phyloP scores from a whole-genome alignment of 352 stramenopile species.

The Globisporangium paroecandrum region DNA sequence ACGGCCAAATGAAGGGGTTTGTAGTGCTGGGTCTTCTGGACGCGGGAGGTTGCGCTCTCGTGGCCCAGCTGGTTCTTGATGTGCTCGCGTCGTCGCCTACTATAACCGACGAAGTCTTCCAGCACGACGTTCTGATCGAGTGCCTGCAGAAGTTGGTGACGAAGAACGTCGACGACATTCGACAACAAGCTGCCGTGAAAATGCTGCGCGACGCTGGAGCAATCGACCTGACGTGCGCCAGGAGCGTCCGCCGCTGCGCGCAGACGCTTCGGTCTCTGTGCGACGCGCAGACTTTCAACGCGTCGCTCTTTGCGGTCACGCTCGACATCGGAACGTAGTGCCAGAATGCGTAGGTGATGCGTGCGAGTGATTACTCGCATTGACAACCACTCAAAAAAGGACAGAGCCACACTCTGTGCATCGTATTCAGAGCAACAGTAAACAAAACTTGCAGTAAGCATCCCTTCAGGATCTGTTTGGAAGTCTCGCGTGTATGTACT shows the following conservation, averaged over 20 bases:
- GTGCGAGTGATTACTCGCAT: too few relatives aligned
- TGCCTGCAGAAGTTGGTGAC: slow-evolving; percentile 44
- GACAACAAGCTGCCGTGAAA: slow-evolving; percentile 50
- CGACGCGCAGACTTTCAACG: slow-evolving; percentile 34
- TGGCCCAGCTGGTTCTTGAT: slow-evolving; percentile 30
- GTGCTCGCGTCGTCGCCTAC: slow-evolving; percentile 16
- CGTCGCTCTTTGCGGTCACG: slow-evolving; percentile 56
- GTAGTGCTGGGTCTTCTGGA: slow-evolving; percentile 44
- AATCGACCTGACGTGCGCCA: slow-evolving; percentile 21
- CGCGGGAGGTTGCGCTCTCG: slow-evolving; percentile 30
- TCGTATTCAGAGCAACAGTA: neutral
- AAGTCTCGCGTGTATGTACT: neutral
- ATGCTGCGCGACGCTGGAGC: slow-evolving; percentile 45
- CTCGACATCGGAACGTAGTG: slow-evolving; percentile 33
- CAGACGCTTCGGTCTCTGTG: slow-evolving; percentile 30
- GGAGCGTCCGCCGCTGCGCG: slow-evolving; percentile 33
- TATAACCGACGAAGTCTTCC: slow-evolving; percentile 26
- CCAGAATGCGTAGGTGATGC: neutral
- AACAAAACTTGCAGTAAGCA: too few relatives aligned
- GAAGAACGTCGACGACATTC: slow-evolving; percentile 51
- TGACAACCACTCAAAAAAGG: too few relatives aligned
- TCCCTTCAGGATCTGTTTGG: neutral
- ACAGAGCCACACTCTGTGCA: neutral
- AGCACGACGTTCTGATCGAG: slow-evolving; percentile 31
- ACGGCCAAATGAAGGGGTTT: slow-evolving; percentile 58